Base-by-base conservation (phyloP, 441 rosid genomes). In the Mallotus repandus region DNA sequence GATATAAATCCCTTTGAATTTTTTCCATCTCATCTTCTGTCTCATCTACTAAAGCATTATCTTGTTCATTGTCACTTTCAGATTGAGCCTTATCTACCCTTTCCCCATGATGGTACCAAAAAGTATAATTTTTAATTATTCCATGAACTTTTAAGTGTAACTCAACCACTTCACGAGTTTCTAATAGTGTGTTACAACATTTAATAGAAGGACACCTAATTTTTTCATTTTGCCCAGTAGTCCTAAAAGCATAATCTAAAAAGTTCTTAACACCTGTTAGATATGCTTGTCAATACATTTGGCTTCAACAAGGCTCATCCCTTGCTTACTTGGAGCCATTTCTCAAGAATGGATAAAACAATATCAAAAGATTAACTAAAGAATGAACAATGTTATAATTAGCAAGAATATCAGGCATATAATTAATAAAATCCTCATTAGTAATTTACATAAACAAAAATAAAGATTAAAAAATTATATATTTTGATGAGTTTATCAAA, bases 161-260 rank as follows among this genome's bases (percentile, higher is more conserved):
- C 35, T 21, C 6, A 58, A 58, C 35, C 4, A 21, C 5, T 21
- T 58, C 62, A 21, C 38, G 32, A 21, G 38, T 21, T 58, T 11
- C 38, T 16, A 22, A 58, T 6, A 2, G 7, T 58, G 35, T 58
- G 62, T 62, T 62, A 6, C 11, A 29, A 62, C 48, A 16, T 16
- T 15, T 62, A 7, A 13, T 16, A 38, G 13, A 62, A 15, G 48
- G 66, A 38, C 66, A 62, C 16, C 4, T 35, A 32, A 62, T 62
- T 14, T 62, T 19, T 35, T 6, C 16, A 4, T 15, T 8, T 16
- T 62, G 48, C 0, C 48, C 7, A 2, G 1, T 62, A 12, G 9
- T 62, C 7, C 4, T 35, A 62, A 62, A 62, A 62, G 66, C 66
- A 62, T 62, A 62, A 62, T 35, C 48, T 32, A 62, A 14, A 62